These are phyloP conservation scores for Cryptococcus sp. DNA, from an alignment of 1,284 basidiomycete species.

Conservation along the genomic window DNA sequence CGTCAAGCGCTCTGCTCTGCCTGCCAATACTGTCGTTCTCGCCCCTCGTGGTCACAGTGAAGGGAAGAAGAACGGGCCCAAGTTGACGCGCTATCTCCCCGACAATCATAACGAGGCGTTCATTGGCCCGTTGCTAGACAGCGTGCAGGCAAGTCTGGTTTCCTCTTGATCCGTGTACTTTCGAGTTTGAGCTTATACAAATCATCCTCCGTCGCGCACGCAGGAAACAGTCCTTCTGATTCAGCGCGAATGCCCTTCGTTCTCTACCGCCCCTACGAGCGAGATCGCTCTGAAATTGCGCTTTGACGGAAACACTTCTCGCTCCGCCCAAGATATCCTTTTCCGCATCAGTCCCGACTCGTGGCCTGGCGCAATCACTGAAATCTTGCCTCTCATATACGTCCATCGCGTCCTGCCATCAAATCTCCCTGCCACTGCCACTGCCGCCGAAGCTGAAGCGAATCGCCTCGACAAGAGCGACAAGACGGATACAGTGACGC, in stretches of 20 bases:
- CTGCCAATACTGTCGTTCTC: not conserved
- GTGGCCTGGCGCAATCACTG: conserved; percentile 25
- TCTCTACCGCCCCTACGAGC: conserved; percentile 64
- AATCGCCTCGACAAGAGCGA: not conserved
- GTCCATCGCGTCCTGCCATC: conserved; percentile 3
- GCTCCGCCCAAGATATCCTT: conserved; percentile 16
- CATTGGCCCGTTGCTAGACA: not conserved
- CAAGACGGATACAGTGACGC: not conserved
- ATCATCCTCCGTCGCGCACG: not conserved
- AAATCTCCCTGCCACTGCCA: not conserved
- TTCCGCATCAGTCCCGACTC: conserved; percentile 25
- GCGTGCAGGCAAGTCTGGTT: conserved; percentile 15
- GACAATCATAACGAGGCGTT: not conserved
- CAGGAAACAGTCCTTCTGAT: conserved; percentile 24
- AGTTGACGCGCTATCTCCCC: not conserved
- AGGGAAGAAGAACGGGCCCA: not conserved
- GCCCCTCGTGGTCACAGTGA: not conserved
- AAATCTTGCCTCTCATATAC: conserved; percentile 21
- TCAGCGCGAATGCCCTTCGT: conserved; percentile 28
- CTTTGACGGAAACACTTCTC: conserved; percentile 61
- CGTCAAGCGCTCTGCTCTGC: too few relatives aligned
- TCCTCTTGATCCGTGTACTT: not conserved
- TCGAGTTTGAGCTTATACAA: not conserved
- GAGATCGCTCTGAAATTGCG: conserved; percentile 91
- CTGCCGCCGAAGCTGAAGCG: not conserved